Conservation (phyloP, 225 moss, liverwort and hornwort genomes). For the Polytrichum formosum region DNA sequence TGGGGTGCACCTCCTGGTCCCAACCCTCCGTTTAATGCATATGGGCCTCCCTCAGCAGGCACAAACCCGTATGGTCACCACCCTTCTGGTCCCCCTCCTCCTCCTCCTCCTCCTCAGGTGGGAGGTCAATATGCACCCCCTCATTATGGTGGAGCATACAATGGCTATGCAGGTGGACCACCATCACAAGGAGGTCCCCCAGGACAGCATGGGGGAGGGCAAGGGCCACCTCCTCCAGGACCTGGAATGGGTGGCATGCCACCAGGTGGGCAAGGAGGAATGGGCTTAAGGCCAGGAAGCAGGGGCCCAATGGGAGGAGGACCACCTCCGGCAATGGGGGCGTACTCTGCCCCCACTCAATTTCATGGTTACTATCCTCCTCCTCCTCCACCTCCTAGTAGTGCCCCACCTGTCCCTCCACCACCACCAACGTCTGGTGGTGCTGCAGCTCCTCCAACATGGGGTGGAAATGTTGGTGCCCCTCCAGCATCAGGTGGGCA, state of each 20-base stretch:
- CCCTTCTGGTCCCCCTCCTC: slow-evolving; percentile 77
- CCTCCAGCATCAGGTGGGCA: slow-evolving; percentile 55
- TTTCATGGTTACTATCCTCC: slow-evolving; percentile 90
- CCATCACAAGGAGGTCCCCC: slow-evolving; percentile 56
- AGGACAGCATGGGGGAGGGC: slow-evolving; percentile 50
- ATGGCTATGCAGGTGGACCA: slow-evolving; percentile 60
- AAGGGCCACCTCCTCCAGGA: slow-evolving; percentile 65
- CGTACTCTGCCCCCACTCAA: slow-evolving; percentile 67
- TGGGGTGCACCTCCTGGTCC: slow-evolving; percentile 82
- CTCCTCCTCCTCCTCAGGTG: slow-evolving; percentile 55
- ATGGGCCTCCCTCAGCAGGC: slow-evolving; percentile 75
- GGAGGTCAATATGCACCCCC: slow-evolving; percentile 52
- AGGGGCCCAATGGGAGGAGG: slow-evolving; percentile 60
- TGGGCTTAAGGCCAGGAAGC: slow-evolving; percentile 68
- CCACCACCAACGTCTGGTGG: slow-evolving; percentile 67
- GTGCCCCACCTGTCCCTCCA: slow-evolving; percentile 76
- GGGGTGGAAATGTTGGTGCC: slow-evolving; percentile 61
- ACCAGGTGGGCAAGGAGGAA: slow-evolving; percentile 47
- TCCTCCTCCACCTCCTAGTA: slow-evolving; percentile 81
- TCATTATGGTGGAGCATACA: slow-evolving; percentile 82
- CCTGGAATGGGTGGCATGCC: slow-evolving; percentile 75
- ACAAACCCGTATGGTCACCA: slow-evolving; percentile 55
- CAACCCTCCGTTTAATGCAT: slow-evolving; percentile 73
- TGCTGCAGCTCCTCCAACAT: slow-evolving; percentile 65
- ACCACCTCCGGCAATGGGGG: slow-evolving; percentile 37